Percentiles rank a stretch among this genome's conserved stretches.
These are phyloP conservation scores for Clitopilus passeckerianus DNA, from an alignment of 768 basidiomycete species.

Conservation along the genomic window DNA sequence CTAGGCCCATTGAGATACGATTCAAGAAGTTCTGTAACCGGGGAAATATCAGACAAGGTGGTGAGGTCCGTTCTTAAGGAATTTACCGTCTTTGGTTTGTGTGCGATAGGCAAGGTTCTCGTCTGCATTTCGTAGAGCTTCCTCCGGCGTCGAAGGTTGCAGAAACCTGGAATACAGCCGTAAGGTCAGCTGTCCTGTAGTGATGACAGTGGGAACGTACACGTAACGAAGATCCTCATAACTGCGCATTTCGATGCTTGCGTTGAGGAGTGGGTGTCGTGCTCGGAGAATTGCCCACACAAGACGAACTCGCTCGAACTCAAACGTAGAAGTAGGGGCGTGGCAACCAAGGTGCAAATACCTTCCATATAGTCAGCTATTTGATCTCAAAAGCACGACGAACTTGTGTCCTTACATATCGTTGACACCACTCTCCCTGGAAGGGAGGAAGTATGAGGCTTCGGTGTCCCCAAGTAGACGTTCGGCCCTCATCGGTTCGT, in stretches of 20 bases:
- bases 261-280: slow-evolving; percentile 70
- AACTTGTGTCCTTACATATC: slow-evolving; percentile 61
- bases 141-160: slow-evolving; percentile 33
- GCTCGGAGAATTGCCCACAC: slow-evolving; percentile 72
- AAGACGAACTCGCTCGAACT: slow-evolving; percentile 41
- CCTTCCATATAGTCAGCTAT: slow-evolving; percentile 34
- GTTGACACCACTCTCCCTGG: slow-evolving; percentile 76
- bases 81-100: slow-evolving; percentile 51
- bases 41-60: neutral
- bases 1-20: slow-evolving; percentile 74
- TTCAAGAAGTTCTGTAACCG: slow-evolving; percentile 52
- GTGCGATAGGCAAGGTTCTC: slow-evolving; percentile 43
- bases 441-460: slow-evolving; percentile 74
- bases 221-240: slow-evolving; percentile 65
- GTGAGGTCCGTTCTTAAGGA: neutral
- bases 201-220: slow-evolving; percentile 31
- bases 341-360: slow-evolving; percentile 72
- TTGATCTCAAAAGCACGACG: neutral
- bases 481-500: slow-evolving; percentile 23
- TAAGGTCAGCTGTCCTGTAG: neutral
- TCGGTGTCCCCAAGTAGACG: slow-evolving; percentile 72
- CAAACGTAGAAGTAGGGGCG: slow-evolving; percentile 38
- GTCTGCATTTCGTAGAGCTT: slow-evolving; percentile 44
- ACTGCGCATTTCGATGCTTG: slow-evolving; percentile 50
- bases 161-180: slow-evolving; percentile 32